phyloP scores from a whole-genome alignment of 306 rosid species.

The Castanea crenata region DNA sequence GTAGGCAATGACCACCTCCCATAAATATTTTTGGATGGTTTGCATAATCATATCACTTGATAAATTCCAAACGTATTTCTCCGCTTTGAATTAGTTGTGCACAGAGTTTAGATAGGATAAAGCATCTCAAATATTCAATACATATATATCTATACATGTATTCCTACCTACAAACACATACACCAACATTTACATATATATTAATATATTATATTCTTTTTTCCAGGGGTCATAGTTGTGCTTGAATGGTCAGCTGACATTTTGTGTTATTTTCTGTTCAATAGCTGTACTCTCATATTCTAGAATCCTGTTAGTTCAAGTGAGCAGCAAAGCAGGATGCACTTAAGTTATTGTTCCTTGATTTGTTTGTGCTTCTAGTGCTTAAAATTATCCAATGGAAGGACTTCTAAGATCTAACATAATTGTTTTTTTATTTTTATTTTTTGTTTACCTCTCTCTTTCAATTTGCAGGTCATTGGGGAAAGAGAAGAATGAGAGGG shows the following conservation, averaged over 20 bases:
- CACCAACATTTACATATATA: too few species aligned
- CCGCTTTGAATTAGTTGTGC: too few species aligned
- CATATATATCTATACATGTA: too few species aligned
- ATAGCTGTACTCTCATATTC: background rate
- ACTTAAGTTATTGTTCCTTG: background rate
- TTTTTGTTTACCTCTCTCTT: conserved; percentile 23
- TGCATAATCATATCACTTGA: too few species aligned
- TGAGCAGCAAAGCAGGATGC: background rate
- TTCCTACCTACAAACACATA: too few species aligned
- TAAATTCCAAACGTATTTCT: too few species aligned
- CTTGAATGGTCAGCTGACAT: background rate
- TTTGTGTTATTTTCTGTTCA: conserved; percentile 1
- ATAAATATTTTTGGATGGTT: too few species aligned
- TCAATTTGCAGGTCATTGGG: conserved; percentile 49
- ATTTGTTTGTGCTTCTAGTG: background rate
- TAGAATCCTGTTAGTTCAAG: background rate
- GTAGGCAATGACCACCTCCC: too few species aligned
- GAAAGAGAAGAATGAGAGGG: conserved; percentile 49
- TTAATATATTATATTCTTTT: too few species aligned
- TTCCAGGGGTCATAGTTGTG: background rate
- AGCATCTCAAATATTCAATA: too few species aligned
- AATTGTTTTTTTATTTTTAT: background rate
- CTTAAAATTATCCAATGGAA: background rate
- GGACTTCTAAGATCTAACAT: background rate
- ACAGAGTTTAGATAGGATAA: too few species aligned